Evolutionary conservation across 345 rosid species (phyloP), one percentile per base, ranked within the genome.

Genomic region (Euphorbia peplus): DNA sequence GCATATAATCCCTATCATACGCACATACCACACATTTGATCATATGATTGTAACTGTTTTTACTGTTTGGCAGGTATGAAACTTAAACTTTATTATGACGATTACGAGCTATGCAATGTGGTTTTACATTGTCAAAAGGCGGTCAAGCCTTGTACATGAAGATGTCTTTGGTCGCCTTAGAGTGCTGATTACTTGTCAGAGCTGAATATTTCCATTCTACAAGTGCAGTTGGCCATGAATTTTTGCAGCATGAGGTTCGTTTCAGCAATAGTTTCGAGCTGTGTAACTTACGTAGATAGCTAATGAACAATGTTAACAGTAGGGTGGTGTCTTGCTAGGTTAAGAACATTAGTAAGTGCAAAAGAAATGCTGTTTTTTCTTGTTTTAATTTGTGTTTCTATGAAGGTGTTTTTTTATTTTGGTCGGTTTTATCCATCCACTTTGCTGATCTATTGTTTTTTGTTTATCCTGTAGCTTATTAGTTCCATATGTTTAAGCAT

Each of bases 241-340:
- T 32, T 39, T 30, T 19, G 48, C 70, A 56, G 70, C 50, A 48
- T 16, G 58, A 71, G 70, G 71, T 64, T 12, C 4, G 56, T 30
- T 58, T 11, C 62, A 54, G 46, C 35, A 53, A 65, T 65, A 44
- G 47, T 52, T 44, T 41, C 60, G 29, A 15, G 57, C 24, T 28
- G 13, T 48, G 21, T 37, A 26, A 5, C 26, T 62, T 70, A 22
- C n/a, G 32, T 46, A 39, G 18, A 60, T 54, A 64, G 21, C n/a
- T 50, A 22, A 18, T 26, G 47, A 10, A 62, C 24, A 58, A 24
- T 37, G 26, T 19, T 32, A 6, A 37, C 26, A 32, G 28, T n/a
- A 24, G n/a, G n/a, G 19, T 22, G 42, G 14, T 14, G 22, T 19
- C 56, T 26, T 44, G n/a, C 37, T 53, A 13, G 21, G 19, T 7